Base-by-base conservation (phyloP, 768 basidiomycete species). In the Mycena haematopus region DNA sequence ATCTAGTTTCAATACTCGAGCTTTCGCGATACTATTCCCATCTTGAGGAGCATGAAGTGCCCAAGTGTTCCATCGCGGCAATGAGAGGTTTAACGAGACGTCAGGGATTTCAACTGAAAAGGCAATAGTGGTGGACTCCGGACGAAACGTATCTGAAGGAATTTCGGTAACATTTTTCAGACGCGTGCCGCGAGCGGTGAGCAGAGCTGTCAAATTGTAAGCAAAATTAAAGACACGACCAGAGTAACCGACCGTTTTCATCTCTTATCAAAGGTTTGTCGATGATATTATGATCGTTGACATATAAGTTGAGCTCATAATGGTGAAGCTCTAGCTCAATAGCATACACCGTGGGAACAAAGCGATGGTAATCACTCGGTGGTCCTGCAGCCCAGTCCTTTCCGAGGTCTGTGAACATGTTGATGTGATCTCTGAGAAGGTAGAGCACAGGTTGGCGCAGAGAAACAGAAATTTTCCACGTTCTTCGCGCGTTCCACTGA, bases 211-310 rank as follows among this genome's bases (percentile, higher is more conserved):
- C 19, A 33, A 40, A 4, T 22, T 56, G 11, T 46, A 53, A 63
- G 45, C 24, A 36, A 50, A 25, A n/a, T 19, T 27, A 44, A 19
- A 38, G 56, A 44, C 51, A 42, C n/a, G 35, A 19, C 53, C 31
- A 44, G 35, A 52, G 22, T 7, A 29, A 65, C 75, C 58, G 69
- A 95, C 95, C 88, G 72, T 99, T 98, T 68, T 94, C 91, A n/a
- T 94, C 90, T 58, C 77, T 78, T 59, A 88, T 78, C 35, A 89
- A 77, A 3, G 95, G 94, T 63, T 91, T 92, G 78, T 97, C 94
- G 52, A 99, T 92, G 71, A 99, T 93, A 71, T 99, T 99, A 71
- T 95, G 94, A 74, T 99, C 96, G 71, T 99, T 99, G 54, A 92
- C 86, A 71, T 93, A 96, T 25, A 92, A 72, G 68, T 91, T 90